These are phyloP conservation scores for Mycena epipterygia DNA, from an alignment of 768 basidiomycete species.

Conservation along the genomic window DNA sequence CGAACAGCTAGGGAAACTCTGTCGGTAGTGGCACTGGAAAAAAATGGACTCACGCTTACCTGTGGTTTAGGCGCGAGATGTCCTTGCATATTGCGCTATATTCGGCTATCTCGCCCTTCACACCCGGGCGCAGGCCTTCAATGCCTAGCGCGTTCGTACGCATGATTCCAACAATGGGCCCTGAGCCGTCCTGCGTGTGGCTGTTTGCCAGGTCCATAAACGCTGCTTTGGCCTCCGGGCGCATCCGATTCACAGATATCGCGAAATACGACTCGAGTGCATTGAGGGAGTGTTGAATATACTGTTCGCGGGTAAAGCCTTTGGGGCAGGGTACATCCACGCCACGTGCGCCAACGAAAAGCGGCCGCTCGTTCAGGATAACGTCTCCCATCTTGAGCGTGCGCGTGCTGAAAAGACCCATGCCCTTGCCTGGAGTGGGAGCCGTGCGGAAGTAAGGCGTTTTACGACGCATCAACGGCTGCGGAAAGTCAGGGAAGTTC, in stretches of 20 bases:
- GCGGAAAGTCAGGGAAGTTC: constrained; percentile 30
- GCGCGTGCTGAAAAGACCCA: constrained; percentile 49
- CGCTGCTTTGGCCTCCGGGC: constrained; percentile 40
- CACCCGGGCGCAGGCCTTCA: constrained; percentile 33
- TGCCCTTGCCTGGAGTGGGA: constrained; percentile 38
- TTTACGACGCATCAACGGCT: constrained; percentile 23
- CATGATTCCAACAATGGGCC: constrained; percentile 49
- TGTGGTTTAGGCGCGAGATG: constrained; percentile 54
- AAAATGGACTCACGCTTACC: constrained; percentile 35
- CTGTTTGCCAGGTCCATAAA: constrained; percentile 49
- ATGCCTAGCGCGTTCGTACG: constrained; percentile 51
- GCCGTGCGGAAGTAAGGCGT: constrained; percentile 26
- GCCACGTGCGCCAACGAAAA: constrained; percentile 45
- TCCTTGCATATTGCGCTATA: constrained; percentile 45
- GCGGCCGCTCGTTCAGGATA: constrained; percentile 54
- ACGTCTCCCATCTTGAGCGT: constrained; percentile 47
- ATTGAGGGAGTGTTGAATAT: constrained; percentile 8
- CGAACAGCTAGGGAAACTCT: constrained; percentile 8
- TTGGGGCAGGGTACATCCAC: not conserved
- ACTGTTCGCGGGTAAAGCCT: not conserved
- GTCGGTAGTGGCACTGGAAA: not conserved
- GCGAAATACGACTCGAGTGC: constrained; percentile 41
- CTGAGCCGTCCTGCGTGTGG: constrained; percentile 49
- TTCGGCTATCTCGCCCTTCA: constrained; percentile 20
- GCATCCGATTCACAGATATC: constrained; percentile 43